Conservation (phyloP, 2,329 filamentous ascomycete species). For the Trichoderma simmonsii region DNA sequence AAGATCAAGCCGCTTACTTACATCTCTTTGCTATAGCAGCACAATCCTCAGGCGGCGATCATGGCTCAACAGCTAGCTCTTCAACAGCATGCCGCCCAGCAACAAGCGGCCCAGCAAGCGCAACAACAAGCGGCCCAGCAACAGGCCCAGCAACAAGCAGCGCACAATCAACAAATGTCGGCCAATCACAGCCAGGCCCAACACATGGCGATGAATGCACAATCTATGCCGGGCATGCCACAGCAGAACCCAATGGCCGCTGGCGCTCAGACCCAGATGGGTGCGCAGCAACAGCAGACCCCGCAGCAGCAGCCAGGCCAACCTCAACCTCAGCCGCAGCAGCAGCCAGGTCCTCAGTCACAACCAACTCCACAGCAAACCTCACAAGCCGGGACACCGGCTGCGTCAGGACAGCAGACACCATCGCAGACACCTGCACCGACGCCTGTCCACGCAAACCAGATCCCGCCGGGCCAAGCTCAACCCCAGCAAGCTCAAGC, state of each 20-base stretch:
- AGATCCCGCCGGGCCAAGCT: conserved; percentile 32
- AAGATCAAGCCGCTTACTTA: neutral
- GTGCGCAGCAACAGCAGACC: conserved; percentile 23
- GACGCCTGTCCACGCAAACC: conserved; percentile 35
- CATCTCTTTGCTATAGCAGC: conserved; percentile 22
- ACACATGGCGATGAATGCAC: conserved; percentile 46
- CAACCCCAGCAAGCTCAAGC: conserved; percentile 32
- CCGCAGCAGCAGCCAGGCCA: conserved; percentile 13
- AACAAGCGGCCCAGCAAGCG: conserved; percentile 18
- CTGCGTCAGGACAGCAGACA: conserved; percentile 44
- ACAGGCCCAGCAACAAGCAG: conserved; percentile 33
- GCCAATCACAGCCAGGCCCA: conserved; percentile 45
- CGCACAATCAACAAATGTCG: conserved; percentile 40
- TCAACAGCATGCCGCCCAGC: conserved; percentile 34
- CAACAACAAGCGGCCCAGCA: conserved; percentile 28
- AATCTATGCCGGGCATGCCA: conserved; percentile 44
- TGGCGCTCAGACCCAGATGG: conserved; percentile 30
- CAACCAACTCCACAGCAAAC: conserved; percentile 47
- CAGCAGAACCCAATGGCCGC: conserved; percentile 42
- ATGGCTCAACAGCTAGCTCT: conserved; percentile 49
- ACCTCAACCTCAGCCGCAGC: conserved; percentile 30
- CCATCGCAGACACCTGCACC: conserved; percentile 45
- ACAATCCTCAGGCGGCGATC: conserved; percentile 35
- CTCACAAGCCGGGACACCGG: conserved; percentile 42
- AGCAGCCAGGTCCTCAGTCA: conserved; percentile 25